Conservation (phyloP, 2,329 filamentous ascomycete genomes). For the Bipolaris cookei region DNA sequence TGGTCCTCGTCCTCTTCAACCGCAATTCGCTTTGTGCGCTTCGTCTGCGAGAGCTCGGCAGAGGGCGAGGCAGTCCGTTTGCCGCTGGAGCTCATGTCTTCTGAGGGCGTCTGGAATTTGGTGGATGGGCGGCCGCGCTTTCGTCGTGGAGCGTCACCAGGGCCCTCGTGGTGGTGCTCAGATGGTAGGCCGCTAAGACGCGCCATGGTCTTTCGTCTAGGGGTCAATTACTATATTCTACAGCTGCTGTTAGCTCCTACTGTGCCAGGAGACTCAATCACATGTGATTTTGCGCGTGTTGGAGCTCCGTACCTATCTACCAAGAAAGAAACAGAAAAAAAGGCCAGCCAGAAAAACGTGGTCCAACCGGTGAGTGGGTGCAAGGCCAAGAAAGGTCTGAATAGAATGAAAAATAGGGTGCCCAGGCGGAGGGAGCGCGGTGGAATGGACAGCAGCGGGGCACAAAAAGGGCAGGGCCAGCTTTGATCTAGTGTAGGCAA, state of each 20-base stretch:
- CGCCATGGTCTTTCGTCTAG: constrained; percentile 34
- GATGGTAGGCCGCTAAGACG: constrained; percentile 44
- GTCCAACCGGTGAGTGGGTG: constrained; percentile 17
- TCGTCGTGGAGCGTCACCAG: constrained; percentile 43
- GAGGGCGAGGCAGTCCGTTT: constrained; percentile 42
- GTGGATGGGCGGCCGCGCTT: constrained; percentile 35
- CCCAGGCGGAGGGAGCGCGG: neutral
- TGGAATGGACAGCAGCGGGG: constrained; percentile 8
- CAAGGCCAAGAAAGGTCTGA: neutral
- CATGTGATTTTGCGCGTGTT: constrained; percentile 5
- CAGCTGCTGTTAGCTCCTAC: constrained; percentile 1
- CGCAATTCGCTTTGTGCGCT: constrained; percentile 43
- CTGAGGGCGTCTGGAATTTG: constrained; percentile 32
- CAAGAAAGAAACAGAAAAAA: constrained; percentile 13
- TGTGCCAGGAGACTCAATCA: neutral
- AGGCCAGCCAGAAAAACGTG: constrained; percentile 7
- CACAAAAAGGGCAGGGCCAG: constrained; percentile 7
- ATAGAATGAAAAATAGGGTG: neutral
- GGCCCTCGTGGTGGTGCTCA: constrained; percentile 46
- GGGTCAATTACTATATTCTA: neutral
- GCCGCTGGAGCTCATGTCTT: constrained; percentile 26
- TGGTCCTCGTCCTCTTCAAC: constrained; percentile 40
- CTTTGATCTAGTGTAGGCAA: constrained; percentile 1
- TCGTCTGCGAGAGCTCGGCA: constrained; percentile 34
- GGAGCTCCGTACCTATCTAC: constrained; percentile 10